Conservation (phyloP, 345 rosid genomes). For the Murraya paniculata region DNA sequence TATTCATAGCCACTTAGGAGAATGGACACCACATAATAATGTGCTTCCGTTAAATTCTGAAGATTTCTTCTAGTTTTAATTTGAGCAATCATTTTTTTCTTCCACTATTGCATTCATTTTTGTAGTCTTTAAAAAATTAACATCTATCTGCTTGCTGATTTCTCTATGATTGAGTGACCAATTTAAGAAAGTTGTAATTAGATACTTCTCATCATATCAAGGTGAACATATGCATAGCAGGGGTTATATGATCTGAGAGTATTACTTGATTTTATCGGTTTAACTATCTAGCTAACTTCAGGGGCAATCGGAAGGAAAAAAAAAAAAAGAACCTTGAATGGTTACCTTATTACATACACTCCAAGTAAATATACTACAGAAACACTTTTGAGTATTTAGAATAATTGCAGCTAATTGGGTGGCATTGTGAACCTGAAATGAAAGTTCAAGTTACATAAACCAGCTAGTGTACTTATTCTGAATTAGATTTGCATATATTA, state of each 20-base stretch:
- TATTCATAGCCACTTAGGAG: not conserved
- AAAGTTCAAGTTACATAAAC: not conserved
- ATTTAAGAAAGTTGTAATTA: not conserved
- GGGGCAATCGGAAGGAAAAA: not conserved
- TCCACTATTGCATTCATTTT: not conserved
- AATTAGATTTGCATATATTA: not conserved
- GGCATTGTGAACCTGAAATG: constrained; percentile 2
- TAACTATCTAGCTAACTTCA: not conserved
- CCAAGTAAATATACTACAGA: not conserved
- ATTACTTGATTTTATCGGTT: not conserved
- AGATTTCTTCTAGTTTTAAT: not conserved
- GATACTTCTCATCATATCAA: not conserved
- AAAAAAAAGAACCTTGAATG: not conserved
- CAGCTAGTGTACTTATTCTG: not conserved
- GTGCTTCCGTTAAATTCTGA: not conserved
- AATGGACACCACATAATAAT: not conserved
- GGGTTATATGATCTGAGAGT: not conserved
- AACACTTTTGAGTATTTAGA: not conserved
- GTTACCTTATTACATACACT: not conserved
- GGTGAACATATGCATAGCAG: not conserved
- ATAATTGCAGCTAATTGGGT: not conserved
- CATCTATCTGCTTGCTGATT: not conserved
- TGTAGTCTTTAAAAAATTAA: not conserved
- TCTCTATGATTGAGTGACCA: not conserved
- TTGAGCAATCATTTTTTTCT: not conserved